These are phyloP conservation scores for Dactylellina drechsleri DNA, from an alignment of 2,329 filamentous ascomycete genomes.

Conservation along the genomic window DNA sequence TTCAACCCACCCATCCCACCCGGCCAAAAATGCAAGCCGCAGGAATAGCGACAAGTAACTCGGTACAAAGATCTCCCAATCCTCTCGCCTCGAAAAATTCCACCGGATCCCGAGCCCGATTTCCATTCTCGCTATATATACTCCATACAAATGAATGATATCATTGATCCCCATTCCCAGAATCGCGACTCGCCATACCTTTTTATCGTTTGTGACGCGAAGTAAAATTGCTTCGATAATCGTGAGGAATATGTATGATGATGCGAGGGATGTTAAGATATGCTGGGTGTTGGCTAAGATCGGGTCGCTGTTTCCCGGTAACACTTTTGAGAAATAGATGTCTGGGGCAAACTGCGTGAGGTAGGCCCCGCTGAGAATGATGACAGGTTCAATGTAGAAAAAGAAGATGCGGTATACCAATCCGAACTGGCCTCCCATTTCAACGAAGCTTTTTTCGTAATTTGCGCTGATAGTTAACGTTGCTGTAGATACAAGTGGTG, in stretches of 20 bases:
- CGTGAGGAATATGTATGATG: slow-evolving; percentile 36
- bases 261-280: slow-evolving; percentile 31
- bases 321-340: slow-evolving; percentile 31
- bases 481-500: too few relatives aligned
- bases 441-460: too few relatives aligned
- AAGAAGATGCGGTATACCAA: slow-evolving; percentile 42
- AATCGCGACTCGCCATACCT: slow-evolving; percentile 29
- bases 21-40: slow-evolving; percentile 39
- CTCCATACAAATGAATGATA: slow-evolving; percentile 31
- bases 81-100: slow-evolving; percentile 29
- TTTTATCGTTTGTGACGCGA: slow-evolving; percentile 34
- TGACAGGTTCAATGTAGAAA: slow-evolving; percentile 37
- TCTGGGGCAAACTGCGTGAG: slow-evolving; percentile 32
- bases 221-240: slow-evolving; percentile 41
- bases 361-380: slow-evolving; percentile 32
- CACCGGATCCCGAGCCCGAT: slow-evolving; percentile 27
- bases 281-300: slow-evolving; percentile 39
- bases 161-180: slow-evolving; percentile 36
- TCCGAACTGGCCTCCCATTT: slow-evolving; percentile 29
- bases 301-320: slow-evolving; percentile 36
- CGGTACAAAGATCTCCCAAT: slow-evolving; percentile 39
- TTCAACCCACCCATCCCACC: slow-evolving; percentile 38
- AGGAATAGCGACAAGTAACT: slow-evolving; percentile 31
- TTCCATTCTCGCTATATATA: slow-evolving; percentile 14
- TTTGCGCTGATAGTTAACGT: too few relatives aligned